A percentile compares a stretch with the other conserved stretches of the same genome.
phyloP scores from a whole-genome alignment of 2,329 filamentous ascomycete genomes.

The Epichloe amarillans region DNA sequence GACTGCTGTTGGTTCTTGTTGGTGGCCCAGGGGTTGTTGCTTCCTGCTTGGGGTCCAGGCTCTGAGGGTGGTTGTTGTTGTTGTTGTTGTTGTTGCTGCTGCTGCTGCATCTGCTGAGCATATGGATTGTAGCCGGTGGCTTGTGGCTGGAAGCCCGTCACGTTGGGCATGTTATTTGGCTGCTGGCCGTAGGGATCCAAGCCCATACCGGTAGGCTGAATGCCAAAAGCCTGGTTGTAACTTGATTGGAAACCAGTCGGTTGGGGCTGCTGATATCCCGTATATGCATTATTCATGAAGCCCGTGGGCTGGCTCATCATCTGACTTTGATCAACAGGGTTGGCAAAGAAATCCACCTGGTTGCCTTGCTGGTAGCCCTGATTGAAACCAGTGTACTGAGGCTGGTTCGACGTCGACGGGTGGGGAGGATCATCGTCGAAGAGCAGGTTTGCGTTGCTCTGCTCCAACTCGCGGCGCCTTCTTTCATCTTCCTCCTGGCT shows the following conservation, averaged over 20 bases:
- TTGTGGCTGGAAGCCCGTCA: slow-evolving; percentile 36
- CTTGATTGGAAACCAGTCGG: slow-evolving; percentile 42
- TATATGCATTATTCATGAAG: slow-evolving; percentile 45
- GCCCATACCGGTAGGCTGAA: slow-evolving; percentile 47
- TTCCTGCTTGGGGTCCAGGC: slow-evolving; percentile 58
- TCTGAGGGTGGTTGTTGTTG: slow-evolving; percentile 29
- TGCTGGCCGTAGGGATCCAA: slow-evolving; percentile 56
- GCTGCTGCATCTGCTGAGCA: slow-evolving; percentile 28
- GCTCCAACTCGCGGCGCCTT: slow-evolving; percentile 73
- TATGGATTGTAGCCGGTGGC: slow-evolving; percentile 43
- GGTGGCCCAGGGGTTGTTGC: slow-evolving; percentile 86
- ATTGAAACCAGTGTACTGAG: slow-evolving; percentile 81
- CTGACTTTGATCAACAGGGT: slow-evolving; percentile 68
- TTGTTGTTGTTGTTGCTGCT: slow-evolving; percentile 18
- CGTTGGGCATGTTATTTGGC: slow-evolving; percentile 12
- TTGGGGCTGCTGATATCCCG: slow-evolving; percentile 33
- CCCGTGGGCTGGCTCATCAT: slow-evolving; percentile 70
- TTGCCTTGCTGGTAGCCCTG: slow-evolving; percentile 96
- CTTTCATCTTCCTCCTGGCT: slow-evolving; percentile 92
- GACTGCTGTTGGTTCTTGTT: slow-evolving; percentile 42
- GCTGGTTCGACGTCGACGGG: slow-evolving; percentile 30
- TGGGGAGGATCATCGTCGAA: slow-evolving; percentile 68
- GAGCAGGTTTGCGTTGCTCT: slow-evolving; percentile 71
- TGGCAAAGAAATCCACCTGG: slow-evolving; percentile 94
- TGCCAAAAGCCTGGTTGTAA: slow-evolving; percentile 54